Conservation (phyloP, 331 rosid species). For the Quercus phellos region DNA sequence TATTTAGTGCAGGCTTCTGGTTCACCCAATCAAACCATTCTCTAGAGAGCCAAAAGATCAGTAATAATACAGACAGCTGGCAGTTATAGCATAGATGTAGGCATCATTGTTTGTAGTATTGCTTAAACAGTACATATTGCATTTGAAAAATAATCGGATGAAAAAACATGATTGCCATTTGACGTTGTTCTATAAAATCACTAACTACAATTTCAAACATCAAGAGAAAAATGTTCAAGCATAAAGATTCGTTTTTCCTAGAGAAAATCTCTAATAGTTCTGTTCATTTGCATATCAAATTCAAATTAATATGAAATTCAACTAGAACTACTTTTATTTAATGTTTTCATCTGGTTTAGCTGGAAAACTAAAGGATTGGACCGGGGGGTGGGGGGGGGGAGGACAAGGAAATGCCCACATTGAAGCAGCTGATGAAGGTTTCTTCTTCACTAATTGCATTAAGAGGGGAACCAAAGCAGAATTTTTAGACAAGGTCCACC, state of each 20-base stretch:
- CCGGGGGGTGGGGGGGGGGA: background rate
- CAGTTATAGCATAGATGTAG: conserved; percentile 21
- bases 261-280: background rate
- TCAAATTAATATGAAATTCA: conserved; percentile 11
- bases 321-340: background rate
- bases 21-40: conserved; percentile 48
- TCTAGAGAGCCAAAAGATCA: conserved; percentile 27
- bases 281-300: background rate
- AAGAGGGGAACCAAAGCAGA: background rate
- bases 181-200: background rate
- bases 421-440: background rate
- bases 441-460: background rate
- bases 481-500: background rate
- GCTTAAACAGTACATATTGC: conserved; percentile 21
- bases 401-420: background rate
- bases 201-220: background rate
- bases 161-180: conserved; percentile 1
- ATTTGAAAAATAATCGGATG: conserved; percentile 6
- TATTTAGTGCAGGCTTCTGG: conserved; percentile 91
- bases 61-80: conserved; percentile 21
- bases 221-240: background rate
- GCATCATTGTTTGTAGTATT: conserved; percentile 28
- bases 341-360: background rate
- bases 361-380: background rate
- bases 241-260: background rate